Percentiles rank a stretch among this genome's conserved stretches.
phyloP scores from a whole-genome alignment of 2,329 filamentous ascomycete genomes.

The Talaromyces sp. region DNA sequence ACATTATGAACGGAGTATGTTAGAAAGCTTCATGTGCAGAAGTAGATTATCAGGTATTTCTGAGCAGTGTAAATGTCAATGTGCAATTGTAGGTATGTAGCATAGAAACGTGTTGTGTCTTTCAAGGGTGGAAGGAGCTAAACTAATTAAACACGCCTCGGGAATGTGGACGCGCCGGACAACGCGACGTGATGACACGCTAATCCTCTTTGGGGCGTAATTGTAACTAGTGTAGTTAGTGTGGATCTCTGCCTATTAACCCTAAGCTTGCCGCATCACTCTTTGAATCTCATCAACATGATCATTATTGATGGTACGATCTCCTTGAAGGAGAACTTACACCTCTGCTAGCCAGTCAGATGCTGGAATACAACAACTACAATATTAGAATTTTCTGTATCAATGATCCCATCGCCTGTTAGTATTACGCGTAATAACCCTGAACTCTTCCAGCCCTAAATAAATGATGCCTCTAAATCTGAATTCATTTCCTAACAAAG shows the following conservation, averaged over 20 bases:
- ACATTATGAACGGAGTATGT: slow-evolving; percentile 24
- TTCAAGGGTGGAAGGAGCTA: not conserved
- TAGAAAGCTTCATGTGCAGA: slow-evolving; percentile 1
- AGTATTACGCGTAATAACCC: not conserved
- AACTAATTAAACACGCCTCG: slow-evolving; percentile 6
- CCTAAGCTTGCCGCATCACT: not conserved
- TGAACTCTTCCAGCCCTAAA: not conserved
- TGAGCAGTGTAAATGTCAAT: not conserved
- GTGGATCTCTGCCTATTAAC: not conserved
- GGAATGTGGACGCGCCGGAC: slow-evolving; percentile 16
- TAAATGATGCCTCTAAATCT: not conserved
- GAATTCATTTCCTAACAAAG: not conserved
- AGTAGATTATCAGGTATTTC: not conserved
- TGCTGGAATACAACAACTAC: not conserved
- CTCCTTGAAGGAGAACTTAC: not conserved
- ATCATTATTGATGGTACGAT: not conserved
- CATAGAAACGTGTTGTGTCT: slow-evolving; percentile 56
- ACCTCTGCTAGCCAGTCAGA: not conserved
- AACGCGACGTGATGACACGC: slow-evolving; percentile 15
- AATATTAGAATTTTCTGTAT: not conserved
- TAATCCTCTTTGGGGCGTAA: not conserved
- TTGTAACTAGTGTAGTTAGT: not conserved
- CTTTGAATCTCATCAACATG: not conserved
- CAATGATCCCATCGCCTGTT: not conserved
- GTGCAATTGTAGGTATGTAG: slow-evolving; percentile 40